phyloP scores from a whole-genome alignment of 2,329 filamentous ascomycete genomes.

The Nothopassalora personata region DNA sequence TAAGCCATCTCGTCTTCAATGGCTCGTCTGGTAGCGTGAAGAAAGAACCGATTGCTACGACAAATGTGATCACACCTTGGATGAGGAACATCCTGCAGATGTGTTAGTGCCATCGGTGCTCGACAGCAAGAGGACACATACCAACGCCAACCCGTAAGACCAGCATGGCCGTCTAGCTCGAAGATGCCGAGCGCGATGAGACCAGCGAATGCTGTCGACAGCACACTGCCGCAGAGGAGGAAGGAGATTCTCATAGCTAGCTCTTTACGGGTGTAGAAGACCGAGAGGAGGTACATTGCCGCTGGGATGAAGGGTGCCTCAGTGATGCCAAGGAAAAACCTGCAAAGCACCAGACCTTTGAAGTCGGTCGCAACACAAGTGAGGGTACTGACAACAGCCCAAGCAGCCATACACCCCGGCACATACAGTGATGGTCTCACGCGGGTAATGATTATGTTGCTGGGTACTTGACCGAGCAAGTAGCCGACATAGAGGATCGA shows the following conservation, averaged over 20 bases:
- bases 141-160: conserved; percentile 30
- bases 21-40: conserved; percentile 66
- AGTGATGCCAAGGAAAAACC: conserved; percentile 31
- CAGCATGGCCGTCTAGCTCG: conserved; percentile 26
- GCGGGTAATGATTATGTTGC: conserved; percentile 41
- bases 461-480: conserved; percentile 36
- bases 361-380: conserved; percentile 34
- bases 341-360: conserved; percentile 33
- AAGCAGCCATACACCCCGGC: conserved; percentile 40
- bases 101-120: background rate
- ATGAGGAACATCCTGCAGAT: conserved; percentile 47
- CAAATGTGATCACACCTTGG: conserved; percentile 61
- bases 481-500: conserved; percentile 21
- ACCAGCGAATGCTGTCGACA: conserved; percentile 26
- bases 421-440: conserved; percentile 36
- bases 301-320: conserved; percentile 35
- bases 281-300: conserved; percentile 38
- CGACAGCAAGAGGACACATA: background rate
- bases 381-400: conserved; percentile 29
- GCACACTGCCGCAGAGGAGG: conserved; percentile 34
- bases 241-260: conserved; percentile 34
- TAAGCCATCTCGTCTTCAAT: conserved; percentile 41
- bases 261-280: conserved; percentile 39
- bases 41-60: conserved; percentile 52
- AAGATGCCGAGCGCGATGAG: conserved; percentile 16